Evolutionary conservation across 179 eudicot species (phyloP), one percentile per base, ranked within the genome.

Genomic region (Beta macrorhiza): DNA sequence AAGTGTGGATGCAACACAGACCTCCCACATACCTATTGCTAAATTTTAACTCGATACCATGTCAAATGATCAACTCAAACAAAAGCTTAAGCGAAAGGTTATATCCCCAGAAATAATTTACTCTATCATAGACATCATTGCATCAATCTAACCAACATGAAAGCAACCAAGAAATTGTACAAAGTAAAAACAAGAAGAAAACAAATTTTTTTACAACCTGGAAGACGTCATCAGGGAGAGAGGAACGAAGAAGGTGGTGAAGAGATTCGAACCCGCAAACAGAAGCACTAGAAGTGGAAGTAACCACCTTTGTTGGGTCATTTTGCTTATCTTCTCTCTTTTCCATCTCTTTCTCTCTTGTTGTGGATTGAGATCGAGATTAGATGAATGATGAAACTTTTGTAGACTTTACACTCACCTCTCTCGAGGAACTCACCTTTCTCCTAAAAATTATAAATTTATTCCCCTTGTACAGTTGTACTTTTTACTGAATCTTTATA

Each of bases 191-290:
- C 5, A 68, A 37, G 3, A 29, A 29, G 32, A 29, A 29, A 29
- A 29, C 32, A 29, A 29, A 0, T 37, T 3, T 37, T 37, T 37
- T 37, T 37, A 37, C 42, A 11, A 92, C 97, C 92, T 92, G 90
- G 72, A 85, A 92, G 70, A 83, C 67, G 67, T 83, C 84, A 73
- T 89, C 91, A 62, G 84, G 51, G 57, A 93, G 94, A 51, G 94
- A 90, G 12, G 91, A 82, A 70, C 80, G 84, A 45, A 93, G 97
- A 69, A 93, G 94, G 7, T 81, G 86, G 44, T 93, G 93, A 84
- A 92, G 91, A 55, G 98, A 93, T 22, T 91, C 92, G 76, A 89
- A 92, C 67, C 98, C 98, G 83, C 86, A 90, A 81, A 93, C 84
- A 20, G 97, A 91, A 75, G 94, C 96, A 47, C 84, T 80, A 37